Conservation (phyloP, 2,329 filamentous ascomycete species). For the Penicillium olsonii region DNA sequence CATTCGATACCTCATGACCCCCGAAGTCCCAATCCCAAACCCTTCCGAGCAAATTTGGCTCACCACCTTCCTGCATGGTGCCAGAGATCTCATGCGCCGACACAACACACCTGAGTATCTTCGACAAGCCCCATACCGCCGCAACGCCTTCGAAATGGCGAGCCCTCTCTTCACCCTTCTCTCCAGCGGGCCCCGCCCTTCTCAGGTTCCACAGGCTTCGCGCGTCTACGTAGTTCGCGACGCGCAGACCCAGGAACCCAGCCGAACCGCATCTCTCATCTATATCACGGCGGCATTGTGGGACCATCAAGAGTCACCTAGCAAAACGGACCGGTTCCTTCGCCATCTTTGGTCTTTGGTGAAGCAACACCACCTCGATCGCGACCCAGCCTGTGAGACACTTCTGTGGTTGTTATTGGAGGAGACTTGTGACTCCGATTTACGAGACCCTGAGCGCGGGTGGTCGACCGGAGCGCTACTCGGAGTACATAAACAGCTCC, state of each 20-base stretch:
- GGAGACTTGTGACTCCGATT: slow-evolving; percentile 36
- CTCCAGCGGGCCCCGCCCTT: slow-evolving; percentile 45
- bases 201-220: slow-evolving; percentile 36
- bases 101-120: slow-evolving; percentile 32
- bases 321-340: slow-evolving; percentile 37
- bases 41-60: slow-evolving; percentile 30
- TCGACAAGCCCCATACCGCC: slow-evolving; percentile 30
- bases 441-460: slow-evolving; percentile 37
- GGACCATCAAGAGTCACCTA: slow-evolving; percentile 34
- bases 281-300: slow-evolving; percentile 42
- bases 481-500: slow-evolving; percentile 37
- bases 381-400: slow-evolving; percentile 40
- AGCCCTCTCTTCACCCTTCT: slow-evolving; percentile 41
- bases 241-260: slow-evolving; percentile 35
- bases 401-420: slow-evolving; percentile 44
- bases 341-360: slow-evolving; percentile 27
- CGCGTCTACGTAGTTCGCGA: slow-evolving; percentile 41
- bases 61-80: slow-evolving; percentile 37
- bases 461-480: slow-evolving; percentile 42
- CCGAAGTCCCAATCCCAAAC: slow-evolving; percentile 13
- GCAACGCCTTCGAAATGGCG: slow-evolving; percentile 37
- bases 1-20: slow-evolving; percentile 33
- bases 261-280: slow-evolving; percentile 40
- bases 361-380: slow-evolving; percentile 34
- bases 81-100: slow-evolving; percentile 35